These are phyloP conservation scores for Zygoascus meyerae DNA, from an alignment of 1,139 yeast species.

Conservation along the genomic window DNA sequence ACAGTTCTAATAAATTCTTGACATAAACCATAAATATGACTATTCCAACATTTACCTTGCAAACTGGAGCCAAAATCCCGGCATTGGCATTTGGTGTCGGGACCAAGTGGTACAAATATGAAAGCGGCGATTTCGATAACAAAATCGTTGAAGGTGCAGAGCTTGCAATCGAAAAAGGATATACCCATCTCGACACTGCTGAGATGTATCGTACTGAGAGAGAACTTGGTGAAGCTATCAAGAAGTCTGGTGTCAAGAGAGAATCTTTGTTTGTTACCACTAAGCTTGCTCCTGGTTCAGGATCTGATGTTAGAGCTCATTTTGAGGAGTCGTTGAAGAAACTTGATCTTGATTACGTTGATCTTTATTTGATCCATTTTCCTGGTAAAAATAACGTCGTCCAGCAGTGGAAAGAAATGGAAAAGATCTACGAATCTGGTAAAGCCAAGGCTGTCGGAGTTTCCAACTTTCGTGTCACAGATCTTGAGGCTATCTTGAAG, in stretches of 20 bases:
- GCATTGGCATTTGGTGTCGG: constrained; percentile 56
- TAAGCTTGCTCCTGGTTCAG: constrained; percentile 44
- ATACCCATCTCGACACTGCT: constrained; percentile 61
- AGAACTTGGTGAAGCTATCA: constrained; percentile 52
- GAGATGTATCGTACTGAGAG: constrained; percentile 57
- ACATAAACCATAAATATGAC: too few species aligned
- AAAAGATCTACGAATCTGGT: constrained; percentile 43
- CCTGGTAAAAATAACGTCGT: constrained; percentile 47
- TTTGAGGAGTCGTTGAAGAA: constrained; percentile 46
- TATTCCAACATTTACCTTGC: constrained; percentile 35
- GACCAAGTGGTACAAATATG: constrained; percentile 49
- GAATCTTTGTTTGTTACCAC: constrained; percentile 38
- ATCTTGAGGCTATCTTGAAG: constrained; percentile 43
- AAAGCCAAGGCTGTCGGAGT: constrained; percentile 59
- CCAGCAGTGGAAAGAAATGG: constrained; percentile 44
- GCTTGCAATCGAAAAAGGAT: constrained; percentile 46
- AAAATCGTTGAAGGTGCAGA: constrained; percentile 41
- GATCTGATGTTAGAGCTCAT: constrained; percentile 19
- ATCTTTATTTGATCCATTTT: constrained; percentile 62
- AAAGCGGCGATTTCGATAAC: constrained; percentile 21
- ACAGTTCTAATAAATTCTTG: too few species aligned
- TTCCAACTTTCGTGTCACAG: constrained; percentile 42
- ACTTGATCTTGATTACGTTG: constrained; percentile 57
- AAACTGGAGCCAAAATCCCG: constrained; percentile 52
- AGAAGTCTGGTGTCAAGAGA: constrained; percentile 37